Conservation (phyloP, 1,284 basidiomycete genomes). For the Rhodotorula sp. region DNA sequence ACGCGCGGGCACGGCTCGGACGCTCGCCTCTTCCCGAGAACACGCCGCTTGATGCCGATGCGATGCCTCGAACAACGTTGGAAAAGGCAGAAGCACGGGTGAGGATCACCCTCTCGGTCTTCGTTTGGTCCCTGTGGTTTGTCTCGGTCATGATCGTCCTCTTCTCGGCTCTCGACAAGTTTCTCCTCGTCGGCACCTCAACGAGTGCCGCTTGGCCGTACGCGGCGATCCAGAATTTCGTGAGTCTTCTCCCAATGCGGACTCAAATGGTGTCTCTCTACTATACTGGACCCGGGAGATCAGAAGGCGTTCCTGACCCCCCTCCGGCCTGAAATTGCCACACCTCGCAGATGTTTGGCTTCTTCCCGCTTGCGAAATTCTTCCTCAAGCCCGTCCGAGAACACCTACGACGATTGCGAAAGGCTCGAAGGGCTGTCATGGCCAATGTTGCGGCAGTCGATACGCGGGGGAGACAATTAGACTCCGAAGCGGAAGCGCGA, state of each 20-base stretch:
- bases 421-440: not conserved
- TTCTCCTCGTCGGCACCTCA: not conserved
- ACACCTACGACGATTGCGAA: not conserved
- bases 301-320: no score
- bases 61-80: not conserved
- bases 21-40: no score
- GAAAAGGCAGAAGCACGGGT: not conserved
- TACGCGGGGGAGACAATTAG: not conserved
- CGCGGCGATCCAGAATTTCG: constrained; percentile 5
- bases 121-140: not conserved
- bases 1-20: no score
- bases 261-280: no score
- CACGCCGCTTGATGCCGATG: not conserved
- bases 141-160: not conserved
- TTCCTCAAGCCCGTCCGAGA: not conserved
- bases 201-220: constrained; percentile 2
- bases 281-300: no score
- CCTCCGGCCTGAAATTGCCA: not conserved
- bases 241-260: no score
- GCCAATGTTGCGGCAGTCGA: not conserved
- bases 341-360: constrained; percentile 1
- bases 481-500: not conserved
- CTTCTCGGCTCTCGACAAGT: not conserved
- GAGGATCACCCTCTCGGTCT: not conserved
- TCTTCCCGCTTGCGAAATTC: constrained; percentile 2